Conservation (phyloP, 129 eudicot genomes). For the Heracleum sosnowskyi region DNA sequence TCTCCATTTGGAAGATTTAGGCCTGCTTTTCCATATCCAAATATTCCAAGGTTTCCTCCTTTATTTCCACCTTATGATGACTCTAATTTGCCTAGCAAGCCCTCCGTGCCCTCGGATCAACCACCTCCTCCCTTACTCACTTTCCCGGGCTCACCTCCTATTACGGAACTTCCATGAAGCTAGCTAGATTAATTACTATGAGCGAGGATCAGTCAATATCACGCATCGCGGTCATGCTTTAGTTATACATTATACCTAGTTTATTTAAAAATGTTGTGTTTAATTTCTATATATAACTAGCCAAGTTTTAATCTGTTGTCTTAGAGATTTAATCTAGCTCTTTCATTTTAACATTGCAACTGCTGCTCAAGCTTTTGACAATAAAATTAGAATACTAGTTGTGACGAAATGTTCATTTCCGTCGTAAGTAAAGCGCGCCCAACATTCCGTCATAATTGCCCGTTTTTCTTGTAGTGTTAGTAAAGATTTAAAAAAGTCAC, state of each 20-base stretch:
- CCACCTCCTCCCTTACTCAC: not conserved
- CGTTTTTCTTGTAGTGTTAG: too few species aligned
- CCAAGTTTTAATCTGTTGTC: not conserved
- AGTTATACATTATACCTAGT: not conserved
- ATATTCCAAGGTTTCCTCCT: constrained; percentile 7
- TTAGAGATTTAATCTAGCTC: not conserved
- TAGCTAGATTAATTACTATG: not conserved
- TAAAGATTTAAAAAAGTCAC: too few species aligned
- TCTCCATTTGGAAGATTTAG: constrained; percentile 9
- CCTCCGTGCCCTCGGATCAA: constrained; percentile 3
- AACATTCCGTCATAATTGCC: too few species aligned
- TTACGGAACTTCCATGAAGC: not conserved
- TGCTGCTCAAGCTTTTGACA: not conserved
- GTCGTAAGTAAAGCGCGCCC: too few species aligned
- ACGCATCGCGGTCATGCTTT: not conserved
- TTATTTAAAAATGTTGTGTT: not conserved
- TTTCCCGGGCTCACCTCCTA: not conserved
- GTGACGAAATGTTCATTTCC: too few species aligned
- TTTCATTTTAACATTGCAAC: not conserved
- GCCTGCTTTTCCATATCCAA: constrained; percentile 7
- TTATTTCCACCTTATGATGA: not conserved
- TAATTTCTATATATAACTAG: not conserved
- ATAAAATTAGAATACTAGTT: not conserved
- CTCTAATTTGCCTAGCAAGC: not conserved
- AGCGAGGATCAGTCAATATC: not conserved